A percentile compares a stretch with the other conserved stretches of the same genome.
These are phyloP conservation scores for Blastobotrys indianensis DNA, from an alignment of 1,139 yeast species.

Conservation along the genomic window DNA sequence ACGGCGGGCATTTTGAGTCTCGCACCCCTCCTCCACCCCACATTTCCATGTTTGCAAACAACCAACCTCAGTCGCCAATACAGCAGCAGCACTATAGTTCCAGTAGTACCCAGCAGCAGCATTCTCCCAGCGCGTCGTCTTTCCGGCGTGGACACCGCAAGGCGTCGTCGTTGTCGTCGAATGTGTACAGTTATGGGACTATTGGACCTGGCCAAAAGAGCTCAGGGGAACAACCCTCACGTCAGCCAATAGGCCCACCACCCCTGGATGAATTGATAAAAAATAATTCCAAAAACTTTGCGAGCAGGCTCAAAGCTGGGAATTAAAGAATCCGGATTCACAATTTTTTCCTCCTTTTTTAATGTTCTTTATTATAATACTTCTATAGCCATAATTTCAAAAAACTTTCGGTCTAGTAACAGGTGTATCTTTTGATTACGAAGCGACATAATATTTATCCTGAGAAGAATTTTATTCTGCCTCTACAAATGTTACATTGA, in stretches of 20 bases:
- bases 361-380: too few species aligned
- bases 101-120: background rate
- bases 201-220: conserved; percentile 15
- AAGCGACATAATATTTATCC: too few species aligned
- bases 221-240: conserved; percentile 21
- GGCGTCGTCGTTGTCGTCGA: conserved; percentile 26
- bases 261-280: conserved; percentile 27
- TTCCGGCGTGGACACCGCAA: conserved; percentile 28
- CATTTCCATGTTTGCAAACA: too few species aligned
- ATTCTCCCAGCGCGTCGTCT: background rate
- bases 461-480: too few species aligned
- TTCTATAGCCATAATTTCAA: too few species aligned
- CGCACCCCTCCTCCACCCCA: conserved; percentile 12
- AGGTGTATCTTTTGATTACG: too few species aligned
- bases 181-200: conserved; percentile 13
- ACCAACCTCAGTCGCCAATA: background rate
- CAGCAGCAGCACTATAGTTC: background rate
- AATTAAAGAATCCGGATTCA: too few species aligned
- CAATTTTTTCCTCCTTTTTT: too few species aligned
- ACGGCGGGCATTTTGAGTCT: conserved; percentile 7
- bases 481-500: too few species aligned
- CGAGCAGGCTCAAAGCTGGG: conserved; percentile 9
- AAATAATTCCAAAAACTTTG: conserved; percentile 20
- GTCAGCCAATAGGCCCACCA: conserved; percentile 34
- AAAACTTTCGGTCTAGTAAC: too few species aligned